These are phyloP conservation scores for Schizophyllum amplum DNA, from an alignment of 1,284 basidiomycete species.

Conservation along the genomic window DNA sequence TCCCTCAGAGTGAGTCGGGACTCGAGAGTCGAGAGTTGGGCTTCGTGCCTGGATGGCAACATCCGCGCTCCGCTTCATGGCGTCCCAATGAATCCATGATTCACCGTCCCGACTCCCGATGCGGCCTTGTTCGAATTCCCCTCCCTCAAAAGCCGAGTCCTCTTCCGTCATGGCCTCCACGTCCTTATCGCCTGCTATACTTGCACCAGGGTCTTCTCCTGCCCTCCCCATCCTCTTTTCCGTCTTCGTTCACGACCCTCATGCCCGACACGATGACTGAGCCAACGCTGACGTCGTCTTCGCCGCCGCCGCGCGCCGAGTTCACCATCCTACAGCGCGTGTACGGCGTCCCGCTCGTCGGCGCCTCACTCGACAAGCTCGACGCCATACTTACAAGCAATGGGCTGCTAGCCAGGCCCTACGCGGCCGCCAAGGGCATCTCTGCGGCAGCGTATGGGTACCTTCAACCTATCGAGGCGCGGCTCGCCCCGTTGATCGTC, in stretches of 20 bases:
- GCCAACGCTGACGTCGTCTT: too few relatives aligned
- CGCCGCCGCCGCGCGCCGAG: too few relatives aligned
- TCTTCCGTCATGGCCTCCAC: neutral
- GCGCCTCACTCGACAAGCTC: neutral
- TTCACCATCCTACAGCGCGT: neutral
- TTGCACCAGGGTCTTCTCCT: neutral
- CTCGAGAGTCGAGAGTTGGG: too few relatives aligned
- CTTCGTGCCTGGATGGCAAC: too few relatives aligned
- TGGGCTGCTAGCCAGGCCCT: neutral
- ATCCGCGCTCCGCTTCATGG: too few relatives aligned
- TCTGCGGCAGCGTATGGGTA: neutral
- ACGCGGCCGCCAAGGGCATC: neutral
- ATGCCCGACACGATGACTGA: too few relatives aligned
- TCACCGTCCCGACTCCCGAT: too few relatives aligned
- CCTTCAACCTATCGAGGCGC: neutral
- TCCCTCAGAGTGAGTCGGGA: too few relatives aligned
- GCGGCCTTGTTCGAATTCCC: neutral
- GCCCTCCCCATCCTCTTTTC: too few relatives aligned
- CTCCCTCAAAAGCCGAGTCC: neutral
- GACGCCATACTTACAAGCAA: neutral
- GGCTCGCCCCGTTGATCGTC: neutral
- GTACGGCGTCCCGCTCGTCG: neutral
- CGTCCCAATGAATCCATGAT: slow-evolving; percentile 18
- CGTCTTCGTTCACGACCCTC: too few relatives aligned
- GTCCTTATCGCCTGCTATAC: neutral